Percentiles rank a stretch among this genome's conserved stretches.
phyloP scores from a whole-genome alignment of 1,284 basidiomycete species.

The Ceratobasidium sp. region DNA sequence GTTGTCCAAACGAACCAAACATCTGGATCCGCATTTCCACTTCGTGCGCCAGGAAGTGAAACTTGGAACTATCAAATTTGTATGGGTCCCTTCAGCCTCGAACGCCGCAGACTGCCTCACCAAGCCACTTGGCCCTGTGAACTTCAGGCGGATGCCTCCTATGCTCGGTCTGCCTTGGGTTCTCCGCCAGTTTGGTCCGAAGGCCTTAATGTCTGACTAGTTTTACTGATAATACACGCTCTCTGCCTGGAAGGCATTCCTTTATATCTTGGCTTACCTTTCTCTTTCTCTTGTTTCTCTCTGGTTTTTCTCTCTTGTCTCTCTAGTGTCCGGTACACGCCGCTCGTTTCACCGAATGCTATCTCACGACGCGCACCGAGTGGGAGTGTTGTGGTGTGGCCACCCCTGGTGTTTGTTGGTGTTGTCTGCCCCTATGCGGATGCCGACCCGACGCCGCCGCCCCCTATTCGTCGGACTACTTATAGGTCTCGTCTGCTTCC shows the following conservation, averaged over 20 bases:
- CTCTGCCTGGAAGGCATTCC: too few relatives aligned
- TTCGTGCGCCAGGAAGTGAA: conserved; percentile 52
- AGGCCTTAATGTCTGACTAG: not conserved
- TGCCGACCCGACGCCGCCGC: not conserved
- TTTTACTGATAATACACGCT: not conserved
- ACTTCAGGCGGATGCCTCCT: not conserved
- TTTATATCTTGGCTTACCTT: too few relatives aligned
- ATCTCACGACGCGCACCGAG: not conserved
- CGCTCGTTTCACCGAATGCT: not conserved
- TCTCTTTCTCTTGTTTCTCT: not conserved
- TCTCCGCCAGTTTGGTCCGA: not conserved
- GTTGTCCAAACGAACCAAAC: conserved; percentile 52
- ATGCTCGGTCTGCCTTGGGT: conserved; percentile 30
- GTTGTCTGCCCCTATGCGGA: not conserved
- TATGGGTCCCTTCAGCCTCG: conserved; percentile 39
- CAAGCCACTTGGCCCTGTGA: conserved; percentile 21
- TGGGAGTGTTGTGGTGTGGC: conserved; percentile 7
- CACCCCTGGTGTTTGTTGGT: not conserved
- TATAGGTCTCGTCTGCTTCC: not conserved
- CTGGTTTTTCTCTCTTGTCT: not conserved
- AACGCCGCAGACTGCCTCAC: conserved; percentile 48
- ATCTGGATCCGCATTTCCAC: conserved; percentile 56
- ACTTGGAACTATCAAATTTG: not conserved
- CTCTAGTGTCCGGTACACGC: not conserved
- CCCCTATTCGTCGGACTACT: not conserved